Percentiles rank a stretch among this genome's conserved stretches.
phyloP scores from a whole-genome alignment of 805 yeast genomes.

The Zygoascus ofunaensis region DNA sequence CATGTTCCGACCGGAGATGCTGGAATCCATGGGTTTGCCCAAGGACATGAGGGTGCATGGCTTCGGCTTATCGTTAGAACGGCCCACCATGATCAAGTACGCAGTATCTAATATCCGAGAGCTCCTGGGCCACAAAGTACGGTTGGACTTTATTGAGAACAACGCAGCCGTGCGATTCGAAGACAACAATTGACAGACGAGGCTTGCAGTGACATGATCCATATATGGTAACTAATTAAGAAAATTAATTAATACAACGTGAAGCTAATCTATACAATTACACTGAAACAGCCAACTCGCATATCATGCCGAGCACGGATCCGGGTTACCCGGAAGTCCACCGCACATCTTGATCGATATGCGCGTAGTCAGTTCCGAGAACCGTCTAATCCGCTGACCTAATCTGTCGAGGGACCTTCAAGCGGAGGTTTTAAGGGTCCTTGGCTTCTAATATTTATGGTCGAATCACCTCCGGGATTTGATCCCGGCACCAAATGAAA shows the following conservation, averaged over 20 bases:
- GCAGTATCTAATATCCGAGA: slow-evolving; percentile 94
- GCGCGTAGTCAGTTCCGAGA: no score
- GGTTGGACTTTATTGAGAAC: slow-evolving; percentile 84
- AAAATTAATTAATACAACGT: not conserved
- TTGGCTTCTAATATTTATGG: no score
- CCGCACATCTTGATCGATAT: no score
- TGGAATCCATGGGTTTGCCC: slow-evolving; percentile 97
- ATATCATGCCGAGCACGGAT: no score
- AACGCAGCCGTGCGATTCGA: slow-evolving; percentile 98
- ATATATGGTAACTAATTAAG: not conserved
- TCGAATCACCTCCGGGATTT: no score
- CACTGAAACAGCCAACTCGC: no score
- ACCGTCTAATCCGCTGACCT: no score
- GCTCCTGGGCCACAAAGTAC: slow-evolving; percentile 92
- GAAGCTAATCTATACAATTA: not conserved
- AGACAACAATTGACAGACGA: slow-evolving; percentile 28
- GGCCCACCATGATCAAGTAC: slow-evolving; percentile 99
- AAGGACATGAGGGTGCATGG: slow-evolving; percentile 89
- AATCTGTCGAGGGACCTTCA: no score
- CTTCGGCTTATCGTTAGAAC: slow-evolving; percentile 93
- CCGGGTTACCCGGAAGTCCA: no score
- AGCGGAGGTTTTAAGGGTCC: no score
- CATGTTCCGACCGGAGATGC: slow-evolving; percentile 99
- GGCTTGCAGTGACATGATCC: not conserved
- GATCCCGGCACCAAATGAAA: no score